Evolutionary conservation across 805 yeast species (phyloP), one percentile per base, ranked within the genome.

Genomic region (Novakomyces olei): DNA sequence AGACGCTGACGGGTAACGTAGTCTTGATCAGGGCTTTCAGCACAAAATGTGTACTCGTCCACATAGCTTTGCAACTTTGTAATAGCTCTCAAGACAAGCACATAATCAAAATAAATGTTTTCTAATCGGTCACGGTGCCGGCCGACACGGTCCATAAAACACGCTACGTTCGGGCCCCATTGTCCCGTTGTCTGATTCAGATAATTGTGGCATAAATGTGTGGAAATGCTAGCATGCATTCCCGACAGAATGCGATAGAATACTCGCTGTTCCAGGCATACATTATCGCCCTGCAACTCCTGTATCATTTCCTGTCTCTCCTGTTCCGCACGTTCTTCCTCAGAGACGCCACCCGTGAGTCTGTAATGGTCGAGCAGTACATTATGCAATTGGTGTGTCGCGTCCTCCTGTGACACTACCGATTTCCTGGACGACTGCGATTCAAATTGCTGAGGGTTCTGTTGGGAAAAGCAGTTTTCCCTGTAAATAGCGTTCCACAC

Each of bases 401-500:
- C n/a, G n/a, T n/a, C n/a, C n/a, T n/a, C n/a, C n/a, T n/a, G n/a
- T n/a, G n/a, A n/a, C n/a, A n/a, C n/a, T n/a, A n/a, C n/a, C n/a
- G n/a, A n/a, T n/a, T n/a, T n/a, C n/a, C n/a, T n/a, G n/a, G n/a
- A n/a, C n/a, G n/a, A n/a, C n/a, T n/a, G n/a, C n/a, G n/a, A n/a
- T n/a, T n/a, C n/a, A n/a, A n/a, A n/a, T n/a, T n/a, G n/a, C 60
- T 5, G 16, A 12, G 30, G 30, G 16, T 12, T 20, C 7, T 9
- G 14, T 2, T 8, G 6, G 5, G 71, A 69, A 55, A 83, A 83
- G 50, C 94, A 81, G 57, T 83, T 83, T 44, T 88, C 94, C 27
- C 69, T 72, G 52, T 88, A 88, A 19, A 88, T 81, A 41, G 91
- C 79, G 26, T 69, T 61, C 99, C 99, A 88, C 30, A 88, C 79